Percentiles rank a stretch among this genome's conserved stretches.
These are phyloP conservation scores for Tylopilus sp. DNA, from an alignment of 768 basidiomycete species.

Conservation along the genomic window DNA sequence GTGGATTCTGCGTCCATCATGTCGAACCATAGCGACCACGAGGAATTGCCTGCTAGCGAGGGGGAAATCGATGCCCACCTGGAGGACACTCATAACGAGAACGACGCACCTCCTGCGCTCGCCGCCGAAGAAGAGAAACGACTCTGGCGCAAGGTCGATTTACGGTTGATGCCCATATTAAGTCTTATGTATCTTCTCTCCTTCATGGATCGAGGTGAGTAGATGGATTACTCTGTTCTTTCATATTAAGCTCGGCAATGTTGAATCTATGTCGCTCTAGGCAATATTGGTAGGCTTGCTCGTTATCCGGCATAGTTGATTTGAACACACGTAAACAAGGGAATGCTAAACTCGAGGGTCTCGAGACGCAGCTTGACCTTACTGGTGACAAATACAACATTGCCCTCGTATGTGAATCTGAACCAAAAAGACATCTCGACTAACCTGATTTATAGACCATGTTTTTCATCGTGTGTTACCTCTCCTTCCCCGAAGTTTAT, in stretches of 20 bases:
- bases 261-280: conserved; percentile 24
- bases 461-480: conserved; percentile 61
- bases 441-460: conserved; percentile 44
- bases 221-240: neutral
- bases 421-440: neutral
- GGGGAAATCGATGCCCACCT: neutral
- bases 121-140: conserved; percentile 43
- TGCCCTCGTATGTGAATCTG: conserved; percentile 46
- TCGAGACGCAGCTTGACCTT: conserved; percentile 52
- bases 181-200: conserved; percentile 59
- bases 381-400: conserved; percentile 62
- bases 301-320: neutral
- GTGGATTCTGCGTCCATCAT: neutral
- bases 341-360: conserved; percentile 65
- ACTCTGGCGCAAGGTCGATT: conserved; percentile 58
- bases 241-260: neutral
- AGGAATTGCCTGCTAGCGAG: neutral
- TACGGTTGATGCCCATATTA: conserved; percentile 55
- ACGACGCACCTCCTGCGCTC: conserved; percentile 5
- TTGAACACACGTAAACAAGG: conserved; percentile 28
- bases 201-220: conserved; percentile 59
- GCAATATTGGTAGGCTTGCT: conserved; percentile 48
- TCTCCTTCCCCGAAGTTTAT: neutral
- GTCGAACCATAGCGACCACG: neutral
- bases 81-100: neutral